Conservation (phyloP, 1,284 basidiomycete species). For the Coriolopsis trogii region DNA sequence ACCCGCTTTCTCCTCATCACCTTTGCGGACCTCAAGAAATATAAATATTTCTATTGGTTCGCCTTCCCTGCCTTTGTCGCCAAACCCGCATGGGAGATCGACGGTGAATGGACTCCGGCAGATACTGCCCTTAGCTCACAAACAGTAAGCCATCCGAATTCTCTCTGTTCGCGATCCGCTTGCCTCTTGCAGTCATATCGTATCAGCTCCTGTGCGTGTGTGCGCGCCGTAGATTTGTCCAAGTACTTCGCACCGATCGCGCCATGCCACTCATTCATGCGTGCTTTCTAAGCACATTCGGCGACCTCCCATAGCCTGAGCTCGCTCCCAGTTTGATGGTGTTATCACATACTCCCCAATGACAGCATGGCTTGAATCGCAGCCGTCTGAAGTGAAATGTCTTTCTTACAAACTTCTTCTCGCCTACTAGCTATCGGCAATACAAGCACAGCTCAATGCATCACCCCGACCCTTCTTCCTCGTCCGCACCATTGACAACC, state of each 20-base stretch:
- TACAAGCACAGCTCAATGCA: conserved; percentile 50
- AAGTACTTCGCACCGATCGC: no score
- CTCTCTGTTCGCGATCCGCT: no score
- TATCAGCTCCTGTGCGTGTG: no score
- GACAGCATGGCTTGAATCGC: no score
- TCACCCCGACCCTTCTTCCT: conserved; percentile 62
- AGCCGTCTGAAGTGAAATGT: no score
- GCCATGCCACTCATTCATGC: no score
- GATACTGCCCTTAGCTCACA: conserved; percentile 40
- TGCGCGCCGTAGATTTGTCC: no score
- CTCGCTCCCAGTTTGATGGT: no score
- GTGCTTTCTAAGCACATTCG: no score
- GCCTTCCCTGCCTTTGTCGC: conserved; percentile 91
- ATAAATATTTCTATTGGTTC: conserved; percentile 98
- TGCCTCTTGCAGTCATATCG: no score
- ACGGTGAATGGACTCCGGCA: conserved; percentile 55
- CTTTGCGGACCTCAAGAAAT: conserved; percentile 97
- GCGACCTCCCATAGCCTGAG: no score
- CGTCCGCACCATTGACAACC: conserved; percentile 41
- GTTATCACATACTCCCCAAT: no score
- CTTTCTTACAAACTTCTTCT: not conserved
- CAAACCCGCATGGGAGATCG: conserved; percentile 87
- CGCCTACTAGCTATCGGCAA: conserved; percentile 45
- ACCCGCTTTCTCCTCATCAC: conserved; percentile 88
- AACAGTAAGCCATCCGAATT: conserved; percentile 36